Conservation (phyloP, 768 basidiomycete species). For the Phanerodontia chrysosporium region DNA sequence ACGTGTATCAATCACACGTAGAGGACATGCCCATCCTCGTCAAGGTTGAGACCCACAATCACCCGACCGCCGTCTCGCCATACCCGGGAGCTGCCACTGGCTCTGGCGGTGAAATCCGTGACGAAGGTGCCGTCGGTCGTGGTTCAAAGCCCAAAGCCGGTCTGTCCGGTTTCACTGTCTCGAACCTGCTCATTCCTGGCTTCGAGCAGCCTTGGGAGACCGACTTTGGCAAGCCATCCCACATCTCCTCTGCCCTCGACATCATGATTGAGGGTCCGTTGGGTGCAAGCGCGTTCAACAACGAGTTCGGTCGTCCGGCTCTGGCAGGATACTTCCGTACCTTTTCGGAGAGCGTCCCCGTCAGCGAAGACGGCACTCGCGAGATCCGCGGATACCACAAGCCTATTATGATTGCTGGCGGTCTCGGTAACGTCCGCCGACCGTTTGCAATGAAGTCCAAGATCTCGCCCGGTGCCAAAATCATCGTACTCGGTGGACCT, state of each 20-base stretch:
- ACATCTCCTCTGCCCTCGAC: slow-evolving; percentile 90
- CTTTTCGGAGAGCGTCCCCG: slow-evolving; percentile 74
- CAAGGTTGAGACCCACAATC: slow-evolving; percentile 99
- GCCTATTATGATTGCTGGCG: slow-evolving; percentile 99
- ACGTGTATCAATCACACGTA: slow-evolving; percentile 49
- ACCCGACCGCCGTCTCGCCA: slow-evolving; percentile 97
- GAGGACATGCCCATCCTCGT: slow-evolving; percentile 87
- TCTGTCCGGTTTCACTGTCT: slow-evolving; percentile 87
- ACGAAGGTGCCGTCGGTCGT: slow-evolving; percentile 93
- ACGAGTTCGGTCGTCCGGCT: slow-evolving; percentile 95
- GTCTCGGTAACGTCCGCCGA: slow-evolving; percentile 89
- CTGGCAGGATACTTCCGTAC: slow-evolving; percentile 94
- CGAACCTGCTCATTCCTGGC: slow-evolving; percentile 89
- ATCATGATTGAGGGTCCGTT: slow-evolving; percentile 98
- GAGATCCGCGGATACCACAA: slow-evolving; percentile 97
- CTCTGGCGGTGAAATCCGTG: slow-evolving; percentile 96
- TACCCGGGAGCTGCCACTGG: slow-evolving; percentile 99
- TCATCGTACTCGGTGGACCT: slow-evolving; percentile 92
- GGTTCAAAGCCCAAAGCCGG: slow-evolving; percentile 98
- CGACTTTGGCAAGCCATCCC: slow-evolving; percentile 83
- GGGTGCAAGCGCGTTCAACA: slow-evolving; percentile 94
- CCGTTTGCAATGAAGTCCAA: slow-evolving; percentile 73
- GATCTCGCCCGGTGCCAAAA: slow-evolving; percentile 78
- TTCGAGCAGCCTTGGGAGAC: slow-evolving; percentile 94
- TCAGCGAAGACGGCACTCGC: slow-evolving; percentile 41